Evolutionary conservation across 2,329 filamentous ascomycete genomes (phyloP), one percentile per base, ranked within the genome.

Genomic region (Sporothrix dimorphospora): DNA sequence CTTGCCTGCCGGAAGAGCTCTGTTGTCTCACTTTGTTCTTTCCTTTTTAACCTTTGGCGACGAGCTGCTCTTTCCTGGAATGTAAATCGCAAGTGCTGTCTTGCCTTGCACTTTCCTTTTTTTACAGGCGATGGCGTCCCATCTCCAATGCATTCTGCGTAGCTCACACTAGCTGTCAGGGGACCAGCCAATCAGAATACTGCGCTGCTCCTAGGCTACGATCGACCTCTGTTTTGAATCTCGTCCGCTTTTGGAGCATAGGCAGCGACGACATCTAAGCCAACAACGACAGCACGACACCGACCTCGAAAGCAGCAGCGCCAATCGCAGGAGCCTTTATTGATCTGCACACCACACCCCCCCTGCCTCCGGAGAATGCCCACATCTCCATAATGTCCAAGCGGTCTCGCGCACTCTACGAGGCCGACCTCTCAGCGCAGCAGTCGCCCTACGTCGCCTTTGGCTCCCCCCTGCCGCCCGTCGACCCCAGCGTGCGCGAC

Each of bases 401-500:
- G 88, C 90, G 94, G 82, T 91, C 91, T 77, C 91, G 91, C 78
- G 88, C 89, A 77, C 87, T 89, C 77, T 97, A 92, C 81, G 94
- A 97, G 83, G 88, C 90, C 77, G 91, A 95, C 78, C 82, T 89
- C 66, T 86, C 89, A 80, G 83, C 85, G 72, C 85, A 89, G 72
- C 87, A 91, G 78, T 90, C 92, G 16, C 91, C 92, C 0, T 97
- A 90, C 81, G 92, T 91, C 71, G 79, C 91, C 72, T 97, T 92
- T 80, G 96, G 96, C 79, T 97, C 94, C 2, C 91, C 94, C 9
- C 86, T 99, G 19, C 94, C 94, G 0, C 89, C 92, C 3, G 83
- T 89, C 73, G 93, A 97, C 78, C 86, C 91, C 66, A 88, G 93
- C 24, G 86, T 88, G 49, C 91, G 94, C 77, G 94, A 98, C 80